Base-by-base conservation (phyloP, 768 basidiomycete species). In the Hortiboletus campestris region DNA sequence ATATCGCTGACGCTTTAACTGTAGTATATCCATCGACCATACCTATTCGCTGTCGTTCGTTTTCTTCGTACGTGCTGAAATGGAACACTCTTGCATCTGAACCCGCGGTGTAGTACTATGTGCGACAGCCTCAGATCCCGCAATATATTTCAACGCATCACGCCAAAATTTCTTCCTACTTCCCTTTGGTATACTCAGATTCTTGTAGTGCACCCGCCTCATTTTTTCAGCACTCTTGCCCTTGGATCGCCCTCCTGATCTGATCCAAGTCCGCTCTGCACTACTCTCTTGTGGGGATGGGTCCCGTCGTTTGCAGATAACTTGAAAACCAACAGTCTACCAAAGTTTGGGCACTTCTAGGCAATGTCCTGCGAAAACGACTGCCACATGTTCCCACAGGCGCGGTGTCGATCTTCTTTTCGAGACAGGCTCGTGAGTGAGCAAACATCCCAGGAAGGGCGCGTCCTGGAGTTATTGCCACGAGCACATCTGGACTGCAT, bases 1-100 rank as follows among this genome's bases (percentile, higher is more conserved):
- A 17, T 17, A 14, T 36, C 17, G 45, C 67, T 65, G 42, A 64
- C 61, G 41, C 64, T 44, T 40, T 29, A n/a, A 44, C 38, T 10
- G 16, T 44, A 55, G 49, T 32, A 13, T 55, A 29, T 19, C 34
- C 14, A 29, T 43, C 32, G 16, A 34, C 22, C 41, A 22, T 16
- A 17, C 36, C 4, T 9, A 25, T 9, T 25, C 17, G 12, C 11
- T 13, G 35, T 38, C 35, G 25, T 36, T 48, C 35, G 17, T 36
- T 48, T 36, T 25, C 35, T 34, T 47, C 29, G n/a, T 14, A 14
- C 6, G 31, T 10, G 19, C 45, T 35, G 32, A 47, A 17, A 9
- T 22, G 46, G 4, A 35, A 35, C 20, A 35, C 22, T 20, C 20
- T 47, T 19, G 9, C 31, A 20, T 32, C 45, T 32, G 31, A 32